A percentile compares a stretch with the other conserved stretches of the same genome.
Conservation (phyloP, 2,329 filamentous ascomycete genomes). For the Monosporascus sp. region DNA sequence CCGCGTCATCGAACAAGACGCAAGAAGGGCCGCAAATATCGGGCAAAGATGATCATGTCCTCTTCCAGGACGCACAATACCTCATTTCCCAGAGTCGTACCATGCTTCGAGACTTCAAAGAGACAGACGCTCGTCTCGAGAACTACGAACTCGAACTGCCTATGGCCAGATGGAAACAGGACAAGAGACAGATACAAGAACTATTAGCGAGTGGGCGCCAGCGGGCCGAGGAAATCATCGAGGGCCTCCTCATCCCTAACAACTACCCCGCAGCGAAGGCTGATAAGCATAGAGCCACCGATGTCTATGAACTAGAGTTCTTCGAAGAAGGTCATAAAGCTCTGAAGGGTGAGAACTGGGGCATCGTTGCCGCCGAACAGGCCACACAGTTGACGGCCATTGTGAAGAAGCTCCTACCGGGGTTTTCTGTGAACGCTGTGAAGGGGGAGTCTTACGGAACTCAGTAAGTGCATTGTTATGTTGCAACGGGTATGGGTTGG, state of each 20-base stretch:
- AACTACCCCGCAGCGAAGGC: slow-evolving; percentile 7
- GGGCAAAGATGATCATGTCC: slow-evolving; percentile 16
- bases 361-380: slow-evolving; percentile 19
- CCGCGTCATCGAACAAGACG: background rate
- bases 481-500: background rate
- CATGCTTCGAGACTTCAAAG: slow-evolving; percentile 25
- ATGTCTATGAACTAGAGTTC: slow-evolving; percentile 22
- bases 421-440: background rate
- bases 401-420: slow-evolving; percentile 10
- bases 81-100: slow-evolving; percentile 16
- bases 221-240: slow-evolving; percentile 26
- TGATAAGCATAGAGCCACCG: slow-evolving; percentile 12
- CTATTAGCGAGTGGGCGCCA: slow-evolving; percentile 26
- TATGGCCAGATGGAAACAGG: slow-evolving; percentile 26
- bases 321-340: slow-evolving; percentile 24
- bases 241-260: slow-evolving; percentile 17
- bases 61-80: slow-evolving; percentile 19
- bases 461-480: background rate
- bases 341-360: slow-evolving; percentile 20
- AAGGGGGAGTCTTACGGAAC: background rate
- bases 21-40: background rate
- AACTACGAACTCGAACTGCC: slow-evolving; percentile 19
- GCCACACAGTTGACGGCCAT: slow-evolving; percentile 17
- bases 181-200: slow-evolving; percentile 26
- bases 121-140: slow-evolving; percentile 20